phyloP scores from a whole-genome alignment of 164 flowering plant genomes.

The Aristolochia fimbriata region DNA sequence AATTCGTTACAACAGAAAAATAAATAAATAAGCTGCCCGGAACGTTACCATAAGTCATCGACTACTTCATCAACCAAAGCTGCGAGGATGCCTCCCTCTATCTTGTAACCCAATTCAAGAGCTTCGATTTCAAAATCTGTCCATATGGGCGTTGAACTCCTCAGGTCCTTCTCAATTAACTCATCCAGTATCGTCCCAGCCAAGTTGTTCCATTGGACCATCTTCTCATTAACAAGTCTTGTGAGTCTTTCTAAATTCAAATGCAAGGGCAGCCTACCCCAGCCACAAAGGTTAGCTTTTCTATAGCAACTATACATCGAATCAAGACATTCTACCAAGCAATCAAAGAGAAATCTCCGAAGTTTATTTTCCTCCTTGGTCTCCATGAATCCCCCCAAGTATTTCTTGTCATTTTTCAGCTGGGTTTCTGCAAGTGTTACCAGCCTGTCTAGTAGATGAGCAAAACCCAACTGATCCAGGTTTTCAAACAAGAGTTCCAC shows the following conservation, averaged over 20 bases:
- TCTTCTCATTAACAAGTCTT: slow-evolving; percentile 31
- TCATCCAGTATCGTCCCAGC: slow-evolving; percentile 49
- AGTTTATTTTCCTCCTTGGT: slow-evolving; percentile 1
- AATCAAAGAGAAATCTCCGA: slow-evolving; percentile 55
- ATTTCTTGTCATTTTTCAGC: too few relatives aligned
- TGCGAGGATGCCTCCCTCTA: slow-evolving; percentile 36
- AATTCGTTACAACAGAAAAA: too few relatives aligned
- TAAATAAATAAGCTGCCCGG: too few relatives aligned
- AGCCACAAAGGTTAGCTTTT: slow-evolving; percentile 27
- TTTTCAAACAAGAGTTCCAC: slow-evolving; percentile 40
- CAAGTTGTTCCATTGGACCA: slow-evolving; percentile 37
- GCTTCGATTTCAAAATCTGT: slow-evolving; percentile 52
- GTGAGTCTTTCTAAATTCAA: slow-evolving; percentile 24
- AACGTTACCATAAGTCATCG: slow-evolving; percentile 26
- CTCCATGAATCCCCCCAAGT: too few relatives aligned
- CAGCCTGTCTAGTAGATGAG: slow-evolving; percentile 38
- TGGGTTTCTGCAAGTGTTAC: slow-evolving; percentile 36
- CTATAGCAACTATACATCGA: slow-evolving; percentile 23
- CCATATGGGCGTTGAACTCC: slow-evolving; percentile 58
- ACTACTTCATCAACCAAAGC: slow-evolving; percentile 52
- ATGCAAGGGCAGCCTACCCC: slow-evolving; percentile 28
- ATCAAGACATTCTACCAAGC: slow-evolving; percentile 46
- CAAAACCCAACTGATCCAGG: slow-evolving; percentile 6
- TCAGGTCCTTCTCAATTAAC: slow-evolving; percentile 66
- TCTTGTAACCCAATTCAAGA: slow-evolving; percentile 34